Evolutionary conservation across 2,329 filamentous ascomycete species (phyloP).

Genomic region (Colletotrichum tofieldiae): DNA sequence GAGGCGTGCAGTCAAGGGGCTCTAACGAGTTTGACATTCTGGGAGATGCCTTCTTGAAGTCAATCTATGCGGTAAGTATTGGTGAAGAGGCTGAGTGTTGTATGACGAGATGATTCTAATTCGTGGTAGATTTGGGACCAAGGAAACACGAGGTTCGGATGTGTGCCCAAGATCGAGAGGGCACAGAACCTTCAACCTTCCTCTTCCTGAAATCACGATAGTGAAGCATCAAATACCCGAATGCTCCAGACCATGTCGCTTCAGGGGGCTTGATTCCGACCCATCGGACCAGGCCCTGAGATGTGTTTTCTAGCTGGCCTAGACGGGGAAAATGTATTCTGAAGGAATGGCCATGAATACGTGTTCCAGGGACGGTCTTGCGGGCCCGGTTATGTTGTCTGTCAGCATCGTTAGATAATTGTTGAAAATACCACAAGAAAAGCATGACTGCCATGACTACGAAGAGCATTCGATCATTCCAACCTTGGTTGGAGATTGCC

Average conservation of each 20-base stretch:
- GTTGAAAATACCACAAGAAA: background rate
- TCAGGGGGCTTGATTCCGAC: background rate
- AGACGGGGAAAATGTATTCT: background rate
- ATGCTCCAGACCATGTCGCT: no score
- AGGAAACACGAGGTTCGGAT: constrained; percentile 37
- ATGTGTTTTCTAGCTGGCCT: background rate
- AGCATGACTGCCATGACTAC: background rate
- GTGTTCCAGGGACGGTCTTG: no score
- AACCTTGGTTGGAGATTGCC: background rate
- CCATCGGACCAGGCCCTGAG: background rate
- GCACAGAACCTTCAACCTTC: constrained; percentile 24
- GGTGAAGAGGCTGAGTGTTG: background rate
- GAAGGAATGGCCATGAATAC: background rate
- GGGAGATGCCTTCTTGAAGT: constrained; percentile 38
- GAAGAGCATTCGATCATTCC: background rate
- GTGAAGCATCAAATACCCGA: no score
- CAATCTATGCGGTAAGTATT: constrained; percentile 37
- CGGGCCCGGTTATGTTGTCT: no score
- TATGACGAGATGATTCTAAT: constrained; percentile 14
- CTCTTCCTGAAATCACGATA: background rate
- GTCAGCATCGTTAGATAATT: background rate
- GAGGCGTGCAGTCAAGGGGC: constrained; percentile 36
- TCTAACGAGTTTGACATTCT: constrained; percentile 38
- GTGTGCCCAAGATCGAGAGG: constrained; percentile 38
- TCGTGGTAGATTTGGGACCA: constrained; percentile 36